Conservation (phyloP, 768 basidiomycete genomes). For the Suillus luteus region DNA sequence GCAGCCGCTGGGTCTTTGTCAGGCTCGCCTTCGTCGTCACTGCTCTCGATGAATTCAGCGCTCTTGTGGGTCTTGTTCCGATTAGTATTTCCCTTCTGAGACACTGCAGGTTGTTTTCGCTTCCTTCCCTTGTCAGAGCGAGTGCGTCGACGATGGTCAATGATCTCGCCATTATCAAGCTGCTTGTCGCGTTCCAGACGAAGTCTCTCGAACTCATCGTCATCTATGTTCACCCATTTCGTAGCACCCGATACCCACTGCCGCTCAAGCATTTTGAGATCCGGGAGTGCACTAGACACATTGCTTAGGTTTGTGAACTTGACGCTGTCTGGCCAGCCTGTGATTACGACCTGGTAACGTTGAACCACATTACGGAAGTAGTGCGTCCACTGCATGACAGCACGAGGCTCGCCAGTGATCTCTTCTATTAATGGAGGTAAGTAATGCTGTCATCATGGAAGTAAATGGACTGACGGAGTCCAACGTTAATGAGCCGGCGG, state of each 20-base stretch:
- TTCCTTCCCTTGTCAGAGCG: no score
- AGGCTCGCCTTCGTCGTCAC: no score
- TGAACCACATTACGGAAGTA: conserved; percentile 7
- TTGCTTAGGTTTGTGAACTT: conserved; percentile 12
- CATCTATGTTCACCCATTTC: no score
- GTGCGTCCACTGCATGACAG: conserved; percentile 10
- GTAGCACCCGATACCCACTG: conserved; percentile 1
- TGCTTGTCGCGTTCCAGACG: no score
- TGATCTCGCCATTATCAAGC: no score
- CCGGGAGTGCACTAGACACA: conserved; percentile 12
- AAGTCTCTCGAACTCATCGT: no score
- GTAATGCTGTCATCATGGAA: conserved; percentile 2
- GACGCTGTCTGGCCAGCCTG: conserved; percentile 12
- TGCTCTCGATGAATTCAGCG: no score
- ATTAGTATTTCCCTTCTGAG: no score
- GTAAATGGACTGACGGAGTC: conserved; percentile 8
- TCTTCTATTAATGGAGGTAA: conserved; percentile 6
- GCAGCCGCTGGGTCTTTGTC: no score
- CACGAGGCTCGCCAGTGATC: conserved; percentile 8
- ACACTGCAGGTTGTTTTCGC: no score
- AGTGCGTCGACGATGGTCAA: no score
- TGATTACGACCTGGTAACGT: conserved; percentile 3
- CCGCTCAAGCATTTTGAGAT: conserved; percentile 12
- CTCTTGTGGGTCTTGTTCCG: no score
- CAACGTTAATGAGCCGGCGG: background rate